Percentiles rank a stretch among this genome's conserved stretches.
phyloP scores from a whole-genome alignment of 169 alveolate species.

The Pseudocohnilembus persalinus region DNA sequence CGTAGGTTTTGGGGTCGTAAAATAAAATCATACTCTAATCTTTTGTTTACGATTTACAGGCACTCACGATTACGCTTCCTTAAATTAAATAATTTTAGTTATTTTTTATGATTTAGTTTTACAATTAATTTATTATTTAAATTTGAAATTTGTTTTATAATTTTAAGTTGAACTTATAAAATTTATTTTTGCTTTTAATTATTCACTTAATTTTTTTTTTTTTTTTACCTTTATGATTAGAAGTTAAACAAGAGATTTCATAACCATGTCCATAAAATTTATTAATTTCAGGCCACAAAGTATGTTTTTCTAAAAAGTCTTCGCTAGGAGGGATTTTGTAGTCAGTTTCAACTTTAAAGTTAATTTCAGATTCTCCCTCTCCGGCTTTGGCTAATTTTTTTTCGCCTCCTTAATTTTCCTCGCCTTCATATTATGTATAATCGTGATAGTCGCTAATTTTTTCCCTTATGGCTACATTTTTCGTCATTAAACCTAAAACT shows the following conservation, averaged over 20 bases:
- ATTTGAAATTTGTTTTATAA: too few relatives aligned
- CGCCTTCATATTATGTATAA: constrained; percentile 34
- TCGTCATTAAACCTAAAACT: constrained; percentile 43
- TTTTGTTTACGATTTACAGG: constrained; percentile 70
- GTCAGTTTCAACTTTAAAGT: background rate
- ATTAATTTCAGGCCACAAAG: constrained; percentile 84
- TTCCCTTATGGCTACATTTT: constrained; percentile 34
- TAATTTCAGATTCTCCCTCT: background rate
- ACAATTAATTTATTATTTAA: too few relatives aligned
- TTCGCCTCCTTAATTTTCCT: constrained; percentile 5
- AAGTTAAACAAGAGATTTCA: constrained; percentile 69
- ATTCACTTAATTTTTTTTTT: too few relatives aligned
- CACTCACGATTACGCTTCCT: constrained; percentile 61
- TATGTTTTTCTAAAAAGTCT: constrained; percentile 67
- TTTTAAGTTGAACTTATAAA: too few relatives aligned
- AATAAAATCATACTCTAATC: constrained; percentile 73
- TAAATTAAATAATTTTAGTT: background rate
- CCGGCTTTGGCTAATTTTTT: background rate
- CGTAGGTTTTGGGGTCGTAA: constrained; percentile 66
- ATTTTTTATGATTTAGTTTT: too few relatives aligned
- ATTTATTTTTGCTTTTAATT: too few relatives aligned
- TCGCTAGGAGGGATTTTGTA: constrained; percentile 74
- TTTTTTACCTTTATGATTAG: constrained; percentile 58
- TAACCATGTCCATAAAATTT: constrained; percentile 86
- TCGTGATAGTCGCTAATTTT: constrained; percentile 48